Conservation (phyloP, 805 yeast species). For the Metschnikowia reukaufii region DNA sequence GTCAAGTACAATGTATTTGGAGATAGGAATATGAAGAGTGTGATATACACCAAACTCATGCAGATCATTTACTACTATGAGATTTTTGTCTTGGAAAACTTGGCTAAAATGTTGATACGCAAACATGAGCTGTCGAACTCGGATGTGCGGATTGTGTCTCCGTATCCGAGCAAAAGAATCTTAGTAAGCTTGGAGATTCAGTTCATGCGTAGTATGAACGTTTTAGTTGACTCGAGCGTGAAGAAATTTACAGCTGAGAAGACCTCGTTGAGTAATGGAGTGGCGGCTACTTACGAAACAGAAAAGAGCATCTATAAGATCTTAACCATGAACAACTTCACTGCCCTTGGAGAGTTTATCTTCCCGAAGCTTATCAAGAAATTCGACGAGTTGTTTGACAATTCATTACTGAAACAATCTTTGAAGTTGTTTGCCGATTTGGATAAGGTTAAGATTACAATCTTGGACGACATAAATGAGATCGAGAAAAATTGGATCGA, state of each 20-base stretch:
- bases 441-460: slow-evolving; percentile 40
- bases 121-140: slow-evolving; percentile 15
- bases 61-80: slow-evolving; percentile 38
- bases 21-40: slow-evolving; percentile 18
- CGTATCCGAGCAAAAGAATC: slow-evolving; percentile 41
- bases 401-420: slow-evolving; percentile 37
- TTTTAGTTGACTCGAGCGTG: slow-evolving; percentile 41
- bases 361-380: slow-evolving; percentile 33
- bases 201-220: slow-evolving; percentile 44
- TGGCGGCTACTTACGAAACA: slow-evolving; percentile 16
- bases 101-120: slow-evolving; percentile 29
- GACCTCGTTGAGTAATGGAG: slow-evolving; percentile 13
- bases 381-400: slow-evolving; percentile 37
- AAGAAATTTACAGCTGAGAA: slow-evolving; percentile 32
- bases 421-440: slow-evolving; percentile 42
- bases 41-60: slow-evolving; percentile 35
- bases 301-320: slow-evolving; percentile 36
- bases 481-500: slow-evolving; percentile 38
- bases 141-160: slow-evolving; percentile 32
- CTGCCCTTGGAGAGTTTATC: slow-evolving; percentile 30
- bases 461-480: slow-evolving; percentile 40
- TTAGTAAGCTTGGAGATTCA: slow-evolving; percentile 45
- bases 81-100: slow-evolving; percentile 31
- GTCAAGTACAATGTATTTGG: slow-evolving; percentile 25
- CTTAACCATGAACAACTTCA: slow-evolving; percentile 45